Conservation (phyloP, 495 filamentous ascomycete species). For the Clohesyomyces aquaticus region DNA sequence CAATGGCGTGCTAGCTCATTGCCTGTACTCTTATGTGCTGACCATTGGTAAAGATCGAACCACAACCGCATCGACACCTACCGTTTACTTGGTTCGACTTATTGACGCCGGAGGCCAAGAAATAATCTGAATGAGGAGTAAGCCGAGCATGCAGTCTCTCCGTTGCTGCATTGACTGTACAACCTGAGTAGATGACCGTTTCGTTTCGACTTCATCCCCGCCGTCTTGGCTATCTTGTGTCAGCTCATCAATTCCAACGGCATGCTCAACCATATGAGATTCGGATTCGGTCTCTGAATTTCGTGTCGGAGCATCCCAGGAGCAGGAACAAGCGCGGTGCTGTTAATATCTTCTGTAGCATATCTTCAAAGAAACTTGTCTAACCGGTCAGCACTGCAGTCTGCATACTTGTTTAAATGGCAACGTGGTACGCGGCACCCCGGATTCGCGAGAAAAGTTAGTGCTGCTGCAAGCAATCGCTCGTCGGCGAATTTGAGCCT, state of each 20-base stretch:
- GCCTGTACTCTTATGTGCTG: not conserved
- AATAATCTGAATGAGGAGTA: not conserved
- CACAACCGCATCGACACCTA: not conserved
- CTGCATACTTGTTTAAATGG: no score
- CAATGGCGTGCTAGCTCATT: not conserved
- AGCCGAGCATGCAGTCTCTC: not conserved
- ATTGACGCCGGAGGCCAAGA: not conserved
- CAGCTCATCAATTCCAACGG: no score
- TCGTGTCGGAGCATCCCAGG: no score
- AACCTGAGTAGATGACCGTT: not conserved
- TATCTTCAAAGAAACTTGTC: not conserved
- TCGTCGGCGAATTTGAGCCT: not conserved
- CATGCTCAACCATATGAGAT: no score
- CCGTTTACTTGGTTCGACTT: not conserved
- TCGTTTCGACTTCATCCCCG: not conserved
- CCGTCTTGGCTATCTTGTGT: not conserved
- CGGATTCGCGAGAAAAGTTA: not conserved
- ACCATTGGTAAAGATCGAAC: not conserved
- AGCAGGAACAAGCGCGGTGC: no score
- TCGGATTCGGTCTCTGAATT: no score
- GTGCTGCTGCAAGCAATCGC: not conserved
- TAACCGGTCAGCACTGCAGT: not conserved
- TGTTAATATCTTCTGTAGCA: not conserved
- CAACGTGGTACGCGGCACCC: no score
- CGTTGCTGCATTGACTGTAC: not conserved